These are phyloP conservation scores for Dothidotthia symphoricarpi DNA, from an alignment of 2,329 filamentous ascomycete species.

Conservation along the genomic window DNA sequence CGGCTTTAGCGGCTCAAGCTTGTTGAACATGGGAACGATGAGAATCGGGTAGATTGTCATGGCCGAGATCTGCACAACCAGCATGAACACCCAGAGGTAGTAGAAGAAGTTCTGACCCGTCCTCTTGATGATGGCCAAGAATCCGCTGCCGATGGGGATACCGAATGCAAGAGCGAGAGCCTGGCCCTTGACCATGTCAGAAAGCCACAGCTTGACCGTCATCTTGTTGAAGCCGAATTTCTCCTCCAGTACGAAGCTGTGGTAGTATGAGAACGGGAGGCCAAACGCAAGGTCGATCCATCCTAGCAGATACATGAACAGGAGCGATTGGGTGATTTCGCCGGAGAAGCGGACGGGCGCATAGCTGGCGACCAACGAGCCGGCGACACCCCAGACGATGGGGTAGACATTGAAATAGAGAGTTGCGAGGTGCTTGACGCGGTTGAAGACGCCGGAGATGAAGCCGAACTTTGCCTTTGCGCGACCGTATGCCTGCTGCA, in stretches of 20 bases:
- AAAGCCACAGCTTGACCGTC: constrained; percentile 82
- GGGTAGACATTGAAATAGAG: constrained; percentile 90
- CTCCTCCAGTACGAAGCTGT: constrained; percentile 94
- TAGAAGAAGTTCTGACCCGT: constrained; percentile 96
- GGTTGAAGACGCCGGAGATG: constrained; percentile 75
- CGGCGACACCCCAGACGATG: constrained; percentile 82
- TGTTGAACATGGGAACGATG: constrained; percentile 96
- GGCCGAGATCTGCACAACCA: constrained; percentile 86
- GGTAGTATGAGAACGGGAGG: constrained; percentile 81
- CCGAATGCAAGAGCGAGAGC: constrained; percentile 75
- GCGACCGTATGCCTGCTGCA: constrained; percentile 72
- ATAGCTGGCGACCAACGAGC: constrained; percentile 69
- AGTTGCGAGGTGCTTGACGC: constrained; percentile 83
- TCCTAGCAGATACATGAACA: constrained; percentile 87
- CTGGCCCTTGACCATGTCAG: constrained; percentile 89
- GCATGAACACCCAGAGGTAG: constrained; percentile 92
- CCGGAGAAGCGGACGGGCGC: constrained; percentile 77
- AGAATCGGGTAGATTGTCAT: constrained; percentile 95
- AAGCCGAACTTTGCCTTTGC: constrained; percentile 91
- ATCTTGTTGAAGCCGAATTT: constrained; percentile 99
- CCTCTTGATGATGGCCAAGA: constrained; percentile 90
- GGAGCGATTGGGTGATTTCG: constrained; percentile 88
- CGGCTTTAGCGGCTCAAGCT: constrained; percentile 85
- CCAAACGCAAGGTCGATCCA: constrained; percentile 76
- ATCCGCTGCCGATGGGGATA: constrained; percentile 84